These are phyloP conservation scores for Hyaloperonospora arabidopsidis DNA, from an alignment of 352 stramenopile species.

Conservation along the genomic window DNA sequence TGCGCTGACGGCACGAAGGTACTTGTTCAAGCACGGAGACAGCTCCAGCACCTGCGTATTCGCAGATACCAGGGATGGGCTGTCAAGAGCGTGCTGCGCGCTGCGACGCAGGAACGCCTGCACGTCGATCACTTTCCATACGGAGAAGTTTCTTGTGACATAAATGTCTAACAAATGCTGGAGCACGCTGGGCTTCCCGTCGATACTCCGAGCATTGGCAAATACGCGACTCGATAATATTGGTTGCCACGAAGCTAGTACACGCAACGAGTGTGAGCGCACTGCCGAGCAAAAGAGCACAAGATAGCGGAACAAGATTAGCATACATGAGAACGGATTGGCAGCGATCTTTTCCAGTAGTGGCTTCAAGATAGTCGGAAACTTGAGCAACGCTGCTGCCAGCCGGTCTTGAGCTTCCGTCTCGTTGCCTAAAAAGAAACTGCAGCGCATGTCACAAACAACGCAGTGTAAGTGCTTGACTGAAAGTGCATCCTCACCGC, in stretches of 20 bases:
- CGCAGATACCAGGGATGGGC: slow-evolving; percentile 35
- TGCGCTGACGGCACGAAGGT: slow-evolving; percentile 51
- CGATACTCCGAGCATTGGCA: slow-evolving; percentile 55
- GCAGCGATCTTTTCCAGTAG: slow-evolving; percentile 69
- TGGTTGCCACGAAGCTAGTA: slow-evolving; percentile 55
- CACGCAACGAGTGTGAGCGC: neutral
- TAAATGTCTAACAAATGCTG: slow-evolving; percentile 80
- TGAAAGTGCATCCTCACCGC: neutral
- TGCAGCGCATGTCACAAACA: slow-evolving; percentile 14
- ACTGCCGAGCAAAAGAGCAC: neutral
- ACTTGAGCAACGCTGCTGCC: slow-evolving; percentile 50
- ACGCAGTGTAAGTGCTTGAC: slow-evolving; percentile 5
- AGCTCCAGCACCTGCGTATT: slow-evolving; percentile 56
- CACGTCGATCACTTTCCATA: slow-evolving; percentile 81
- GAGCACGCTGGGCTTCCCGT: slow-evolving; percentile 45
- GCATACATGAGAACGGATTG: slow-evolving; percentile 56
- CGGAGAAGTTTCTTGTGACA: slow-evolving; percentile 59
- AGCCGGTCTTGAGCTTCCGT: slow-evolving; percentile 53
- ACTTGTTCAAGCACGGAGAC: slow-evolving; percentile 55
- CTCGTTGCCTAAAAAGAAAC: slow-evolving; percentile 58
- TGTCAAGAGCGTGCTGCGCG: slow-evolving; percentile 58
- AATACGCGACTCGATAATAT: slow-evolving; percentile 71
- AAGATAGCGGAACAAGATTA: slow-evolving; percentile 1
- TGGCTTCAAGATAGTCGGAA: slow-evolving; percentile 61
- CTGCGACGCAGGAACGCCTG: slow-evolving; percentile 59